A percentile compares a stretch with the other conserved stretches of the same genome.
Conservation (phyloP, 2,329 filamentous ascomycete species). For the Stenocarpella maydis region DNA sequence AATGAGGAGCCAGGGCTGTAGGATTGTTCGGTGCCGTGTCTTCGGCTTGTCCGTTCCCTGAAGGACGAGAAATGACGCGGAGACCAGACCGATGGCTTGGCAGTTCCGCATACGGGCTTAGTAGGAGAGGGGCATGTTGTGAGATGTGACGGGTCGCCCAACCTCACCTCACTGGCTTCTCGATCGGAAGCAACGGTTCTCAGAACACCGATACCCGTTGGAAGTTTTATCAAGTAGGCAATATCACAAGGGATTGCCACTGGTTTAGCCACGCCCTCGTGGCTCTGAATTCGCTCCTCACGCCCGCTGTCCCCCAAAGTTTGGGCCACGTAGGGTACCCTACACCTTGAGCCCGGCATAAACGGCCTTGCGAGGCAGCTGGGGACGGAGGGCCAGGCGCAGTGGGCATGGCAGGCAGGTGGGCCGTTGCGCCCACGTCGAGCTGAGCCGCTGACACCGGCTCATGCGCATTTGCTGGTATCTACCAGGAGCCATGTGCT, state of each 20-base stretch:
- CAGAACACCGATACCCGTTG: background rate
- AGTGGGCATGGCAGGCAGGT: too few relatives aligned
- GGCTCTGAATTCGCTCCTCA: background rate
- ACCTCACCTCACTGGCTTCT: background rate
- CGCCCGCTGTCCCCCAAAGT: too few relatives aligned
- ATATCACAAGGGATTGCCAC: background rate
- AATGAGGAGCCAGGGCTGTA: slow-evolving; percentile 23
- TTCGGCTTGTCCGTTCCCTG: background rate
- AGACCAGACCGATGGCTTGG: background rate
- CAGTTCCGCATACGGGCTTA: slow-evolving; percentile 8
- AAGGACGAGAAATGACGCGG: background rate
- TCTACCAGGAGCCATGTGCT: background rate
- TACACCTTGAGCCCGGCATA: too few relatives aligned
- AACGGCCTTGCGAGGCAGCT: too few relatives aligned
- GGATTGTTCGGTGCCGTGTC: slow-evolving; percentile 16
- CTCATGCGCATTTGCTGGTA: background rate
- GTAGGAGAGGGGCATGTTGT: slow-evolving; percentile 6
- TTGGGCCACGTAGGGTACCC: background rate
- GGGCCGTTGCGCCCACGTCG: too few relatives aligned
- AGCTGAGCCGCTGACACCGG: background rate
- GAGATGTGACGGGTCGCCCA: slow-evolving; percentile 17
- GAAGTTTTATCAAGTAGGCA: background rate
- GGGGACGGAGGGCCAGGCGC: too few relatives aligned
- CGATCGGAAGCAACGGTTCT: background rate
- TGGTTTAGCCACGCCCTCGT: background rate